Conservation (phyloP, 2,329 filamentous ascomycete species). For the Nigrograna mackinnonii region DNA sequence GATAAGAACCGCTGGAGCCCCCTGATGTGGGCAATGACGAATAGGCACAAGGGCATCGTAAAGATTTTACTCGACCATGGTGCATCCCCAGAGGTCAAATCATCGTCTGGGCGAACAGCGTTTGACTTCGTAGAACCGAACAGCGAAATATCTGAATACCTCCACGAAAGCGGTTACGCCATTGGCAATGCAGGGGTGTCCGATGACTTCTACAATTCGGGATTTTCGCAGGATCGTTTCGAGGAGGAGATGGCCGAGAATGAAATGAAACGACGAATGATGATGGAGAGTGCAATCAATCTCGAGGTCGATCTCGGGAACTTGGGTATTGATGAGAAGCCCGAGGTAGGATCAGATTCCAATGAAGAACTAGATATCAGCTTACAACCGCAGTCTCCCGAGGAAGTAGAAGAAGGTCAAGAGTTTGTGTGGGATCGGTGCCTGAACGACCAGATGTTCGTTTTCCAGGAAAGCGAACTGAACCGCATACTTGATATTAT, state of each 20-base stretch:
- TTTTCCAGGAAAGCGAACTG: conserved; percentile 94
- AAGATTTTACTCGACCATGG: conserved; percentile 91
- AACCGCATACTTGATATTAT: conserved; percentile 91
- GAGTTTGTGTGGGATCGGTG: conserved; percentile 97
- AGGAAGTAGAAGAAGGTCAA: conserved; percentile 86
- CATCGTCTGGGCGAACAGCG: conserved; percentile 88
- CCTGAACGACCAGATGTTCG: conserved; percentile 98
- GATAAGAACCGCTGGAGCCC: conserved; percentile 97
- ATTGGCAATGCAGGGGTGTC: conserved; percentile 78
- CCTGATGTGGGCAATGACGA: conserved; percentile 99
- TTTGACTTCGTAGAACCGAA: conserved; percentile 95
- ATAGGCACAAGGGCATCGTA: conserved; percentile 92
- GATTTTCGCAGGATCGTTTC: conserved; percentile 89
- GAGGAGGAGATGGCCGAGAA: conserved; percentile 98
- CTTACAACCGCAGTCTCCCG: conserved; percentile 44
- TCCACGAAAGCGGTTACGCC: conserved; percentile 91
- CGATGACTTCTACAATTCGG: conserved; percentile 93
- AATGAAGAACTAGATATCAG: conserved; percentile 13
- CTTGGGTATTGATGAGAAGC: conserved; percentile 91
- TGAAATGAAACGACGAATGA: conserved; percentile 94
- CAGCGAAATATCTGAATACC: conserved; percentile 94
- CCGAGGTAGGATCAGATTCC: conserved; percentile 66
- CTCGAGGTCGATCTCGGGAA: conserved; percentile 96
- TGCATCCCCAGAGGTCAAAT: conserved; percentile 94
- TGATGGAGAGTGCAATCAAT: conserved; percentile 98